Base-by-base conservation (phyloP, 495 filamentous ascomycete genomes). In the Penicillium samsonianum region DNA sequence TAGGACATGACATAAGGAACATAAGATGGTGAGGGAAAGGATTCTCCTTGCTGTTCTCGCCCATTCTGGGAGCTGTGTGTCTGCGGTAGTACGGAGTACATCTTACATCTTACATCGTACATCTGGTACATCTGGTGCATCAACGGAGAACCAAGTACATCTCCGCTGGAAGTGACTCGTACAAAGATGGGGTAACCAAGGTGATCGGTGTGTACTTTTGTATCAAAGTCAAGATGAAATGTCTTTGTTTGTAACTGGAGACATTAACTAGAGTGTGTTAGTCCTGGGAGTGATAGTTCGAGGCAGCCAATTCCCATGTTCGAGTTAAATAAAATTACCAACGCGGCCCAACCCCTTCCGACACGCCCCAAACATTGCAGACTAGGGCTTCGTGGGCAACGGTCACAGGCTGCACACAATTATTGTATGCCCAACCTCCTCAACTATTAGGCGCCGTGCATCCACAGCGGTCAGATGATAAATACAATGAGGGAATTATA, bases 1-100 rank as follows among this genome's bases (percentile, higher is more conserved):
- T 68, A 50, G 65, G 58, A 66, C 65, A 66, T 68, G 65, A 68
- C 65, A 65, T 64, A 61, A 60, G 45, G 42, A 35, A 53, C 10
- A 26, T 53, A 57, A 59, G 56, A 58, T 57, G 28, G 7, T 8
- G 9, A 16, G 47, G 26, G 38, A 44, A 44, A 53, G 54, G 60
- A 62, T 49, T 31, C 64, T 64, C 65, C 65, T 62, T 69, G 63
- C 63, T 55, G 43, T 52, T 48, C 26, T 48, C 45, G 4, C 19
- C 43, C 28, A 48, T 20, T 35, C 45, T 41, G 48, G 2, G 28
- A 48, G 44, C 17, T 26, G 26, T n/a, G 38, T 12, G 30, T 17
- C 48, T 50, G 49, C 16, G 49, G 45, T 30, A 47, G 25, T 28
- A 47, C 22, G 10, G 8, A 10, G 25, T 46, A 46, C 43, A 46